phyloP scores from a whole-genome alignment of 352 stramenopile genomes.

The Globisporangium solare region DNA sequence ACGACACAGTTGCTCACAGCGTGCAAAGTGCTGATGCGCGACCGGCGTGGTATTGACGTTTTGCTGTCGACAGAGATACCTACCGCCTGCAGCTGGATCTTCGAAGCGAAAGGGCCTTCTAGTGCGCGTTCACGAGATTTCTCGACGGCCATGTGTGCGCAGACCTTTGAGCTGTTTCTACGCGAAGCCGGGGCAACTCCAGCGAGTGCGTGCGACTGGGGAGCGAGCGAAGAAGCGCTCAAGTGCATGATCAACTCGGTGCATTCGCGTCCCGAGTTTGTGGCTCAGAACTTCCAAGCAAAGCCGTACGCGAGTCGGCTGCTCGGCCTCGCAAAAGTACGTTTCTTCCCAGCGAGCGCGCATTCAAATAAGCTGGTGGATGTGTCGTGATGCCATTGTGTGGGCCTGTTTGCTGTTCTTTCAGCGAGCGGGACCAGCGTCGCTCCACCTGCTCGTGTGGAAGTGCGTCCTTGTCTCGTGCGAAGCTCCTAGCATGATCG shows the following conservation, averaged over 20 bases:
- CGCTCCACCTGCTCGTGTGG: conserved; percentile 54
- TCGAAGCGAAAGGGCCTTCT: background rate
- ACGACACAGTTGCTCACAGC: conserved; percentile 24
- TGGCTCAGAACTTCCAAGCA: conserved; percentile 24
- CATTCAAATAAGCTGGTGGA: background rate
- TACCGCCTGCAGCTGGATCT: conserved; percentile 3
- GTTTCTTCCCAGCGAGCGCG: background rate
- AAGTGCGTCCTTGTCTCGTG: conserved; percentile 51
- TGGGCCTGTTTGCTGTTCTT: too few relatives aligned
- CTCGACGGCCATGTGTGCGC: background rate
- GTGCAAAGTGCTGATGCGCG: conserved; percentile 64
- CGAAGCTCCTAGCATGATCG: conserved; percentile 28
- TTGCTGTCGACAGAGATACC: conserved; percentile 42
- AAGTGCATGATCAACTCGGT: conserved; percentile 73
- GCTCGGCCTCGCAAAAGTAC: conserved; percentile 21
- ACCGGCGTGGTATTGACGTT: conserved; percentile 52
- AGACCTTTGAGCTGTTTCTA: conserved; percentile 40
- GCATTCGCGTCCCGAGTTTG: conserved; percentile 53
- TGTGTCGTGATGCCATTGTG: too few relatives aligned
- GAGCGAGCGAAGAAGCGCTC: conserved; percentile 42
- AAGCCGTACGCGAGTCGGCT: conserved; percentile 22
- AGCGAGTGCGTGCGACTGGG: conserved; percentile 11
- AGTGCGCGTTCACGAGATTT: background rate
- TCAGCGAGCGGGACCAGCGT: conserved; percentile 18
- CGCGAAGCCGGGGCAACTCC: conserved; percentile 13